A percentile compares a stretch with the other conserved stretches of the same genome.
phyloP scores from a whole-genome alignment of 106 monocot species.

The Dendrobium nobile region DNA sequence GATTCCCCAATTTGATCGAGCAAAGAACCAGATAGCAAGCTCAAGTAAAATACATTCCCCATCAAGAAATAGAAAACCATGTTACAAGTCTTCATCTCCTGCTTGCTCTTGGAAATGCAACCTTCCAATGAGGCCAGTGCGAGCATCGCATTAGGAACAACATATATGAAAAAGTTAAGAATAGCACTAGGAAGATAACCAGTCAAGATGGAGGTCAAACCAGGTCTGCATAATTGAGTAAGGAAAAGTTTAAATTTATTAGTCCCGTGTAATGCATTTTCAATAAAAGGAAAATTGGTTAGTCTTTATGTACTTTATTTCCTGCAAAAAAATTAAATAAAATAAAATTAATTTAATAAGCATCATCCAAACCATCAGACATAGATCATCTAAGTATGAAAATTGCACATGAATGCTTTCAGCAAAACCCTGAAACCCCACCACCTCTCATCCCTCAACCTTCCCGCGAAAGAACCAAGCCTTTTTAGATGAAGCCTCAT shows the following conservation, averaged over 20 bases:
- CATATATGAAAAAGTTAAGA: slow-evolving; percentile 66
- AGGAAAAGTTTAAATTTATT: background rate
- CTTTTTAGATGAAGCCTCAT: no score
- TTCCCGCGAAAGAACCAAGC: no score
- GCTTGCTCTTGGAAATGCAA: slow-evolving; percentile 42
- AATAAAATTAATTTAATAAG: no score
- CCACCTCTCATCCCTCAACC: background rate
- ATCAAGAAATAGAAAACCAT: slow-evolving; percentile 89
- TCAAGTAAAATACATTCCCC: slow-evolving; percentile 79
- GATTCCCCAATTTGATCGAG: slow-evolving; percentile 71
- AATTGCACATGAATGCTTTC: no score
- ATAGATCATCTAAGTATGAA: no score
- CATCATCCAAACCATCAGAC: no score
- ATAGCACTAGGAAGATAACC: slow-evolving; percentile 76
- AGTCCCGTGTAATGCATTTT: no score
- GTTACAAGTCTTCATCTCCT: slow-evolving; percentile 62
- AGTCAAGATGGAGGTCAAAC: slow-evolving; percentile 55
- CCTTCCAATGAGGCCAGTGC: slow-evolving; percentile 58
- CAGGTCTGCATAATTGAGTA: slow-evolving; percentile 47
- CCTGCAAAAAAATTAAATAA: no score
- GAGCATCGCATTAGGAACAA: slow-evolving; percentile 70
- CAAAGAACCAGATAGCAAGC: slow-evolving; percentile 68
- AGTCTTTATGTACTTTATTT: no score
- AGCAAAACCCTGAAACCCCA: no score
- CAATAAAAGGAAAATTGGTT: no score